Percentiles rank a stretch among this genome's conserved stretches.
Evolutionary conservation across 2,329 filamentous ascomycete genomes (phyloP).

Genomic region (Lachnellula arida): DNA sequence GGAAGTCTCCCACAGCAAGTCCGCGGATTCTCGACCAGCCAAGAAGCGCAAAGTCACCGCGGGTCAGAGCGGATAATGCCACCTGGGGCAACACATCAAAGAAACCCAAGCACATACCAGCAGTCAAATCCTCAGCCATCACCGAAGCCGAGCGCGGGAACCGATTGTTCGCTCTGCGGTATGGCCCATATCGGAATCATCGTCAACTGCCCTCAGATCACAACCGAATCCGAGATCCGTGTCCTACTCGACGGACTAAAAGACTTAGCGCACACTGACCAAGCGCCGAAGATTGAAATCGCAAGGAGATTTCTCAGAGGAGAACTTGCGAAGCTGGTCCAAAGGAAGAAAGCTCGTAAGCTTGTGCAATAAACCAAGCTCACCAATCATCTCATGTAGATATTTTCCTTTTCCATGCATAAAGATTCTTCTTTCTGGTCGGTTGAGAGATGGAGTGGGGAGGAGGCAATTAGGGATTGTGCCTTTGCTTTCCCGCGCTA

Average conservation of each 20-base stretch:
- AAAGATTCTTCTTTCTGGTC: neutral
- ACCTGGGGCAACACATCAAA: neutral
- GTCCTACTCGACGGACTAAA: slow-evolving; percentile 1
- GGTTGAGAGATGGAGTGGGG: neutral
- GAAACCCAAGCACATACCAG: neutral
- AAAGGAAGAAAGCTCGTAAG: neutral
- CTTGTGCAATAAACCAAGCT: neutral
- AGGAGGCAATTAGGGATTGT: neutral
- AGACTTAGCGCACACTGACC: neutral
- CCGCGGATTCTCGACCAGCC: neutral
- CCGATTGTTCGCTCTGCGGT: neutral
- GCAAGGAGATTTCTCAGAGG: neutral
- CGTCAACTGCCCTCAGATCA: neutral
- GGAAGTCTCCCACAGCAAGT: neutral
- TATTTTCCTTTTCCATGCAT: neutral
- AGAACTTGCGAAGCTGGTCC: neutral
- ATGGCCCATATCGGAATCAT: neutral
- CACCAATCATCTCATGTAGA: neutral
- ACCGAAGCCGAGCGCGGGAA: neutral
- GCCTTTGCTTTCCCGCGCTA: neutral
- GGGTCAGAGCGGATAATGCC: neutral
- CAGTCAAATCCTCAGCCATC: neutral
- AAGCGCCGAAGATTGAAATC: neutral
- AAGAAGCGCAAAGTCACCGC: neutral
- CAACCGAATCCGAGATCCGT: neutral